Conservation (phyloP, 768 basidiomycete genomes). For the Lactarius indigo region DNA sequence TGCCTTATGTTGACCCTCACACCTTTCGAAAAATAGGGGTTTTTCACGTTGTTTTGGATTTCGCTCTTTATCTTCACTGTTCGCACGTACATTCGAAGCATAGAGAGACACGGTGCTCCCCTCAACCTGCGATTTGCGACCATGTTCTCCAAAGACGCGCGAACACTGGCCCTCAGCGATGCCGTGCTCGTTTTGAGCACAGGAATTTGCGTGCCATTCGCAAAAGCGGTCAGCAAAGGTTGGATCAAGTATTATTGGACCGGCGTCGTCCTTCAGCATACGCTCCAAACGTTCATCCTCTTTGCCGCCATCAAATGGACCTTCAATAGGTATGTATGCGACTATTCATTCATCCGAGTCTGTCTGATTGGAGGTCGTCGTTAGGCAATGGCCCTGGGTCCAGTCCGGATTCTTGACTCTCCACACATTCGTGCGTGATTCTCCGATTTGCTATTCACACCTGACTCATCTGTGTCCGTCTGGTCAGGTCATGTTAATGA, state of each 20-base stretch:
- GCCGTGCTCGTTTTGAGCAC: slow-evolving; percentile 75
- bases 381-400: slow-evolving; percentile 95
- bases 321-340: slow-evolving; percentile 60
- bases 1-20: background rate
- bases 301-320: slow-evolving; percentile 81
- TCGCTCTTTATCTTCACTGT: slow-evolving; percentile 80
- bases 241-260: slow-evolving; percentile 81
- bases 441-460: background rate
- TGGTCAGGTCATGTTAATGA: slow-evolving; percentile 79
- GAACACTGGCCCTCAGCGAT: slow-evolving; percentile 81
- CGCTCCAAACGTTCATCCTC: slow-evolving; percentile 72
- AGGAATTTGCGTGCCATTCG: slow-evolving; percentile 78
- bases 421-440: slow-evolving; percentile 67
- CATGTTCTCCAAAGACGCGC: slow-evolving; percentile 83
- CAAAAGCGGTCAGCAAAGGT: slow-evolving; percentile 67
- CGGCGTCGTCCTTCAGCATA: slow-evolving; percentile 76
- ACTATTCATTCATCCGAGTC: background rate
- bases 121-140: slow-evolving; percentile 78
- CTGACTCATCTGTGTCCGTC: background rate
- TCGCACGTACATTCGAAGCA: slow-evolving; percentile 71
- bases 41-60: slow-evolving; percentile 94
- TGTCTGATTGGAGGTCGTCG: background rate
- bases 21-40: slow-evolving; percentile 54
- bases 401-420: slow-evolving; percentile 88
- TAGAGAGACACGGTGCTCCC: slow-evolving; percentile 73